These are phyloP conservation scores for Gossypium trilobum DNA, from an alignment of 441 rosid species.

Conservation along the genomic window DNA sequence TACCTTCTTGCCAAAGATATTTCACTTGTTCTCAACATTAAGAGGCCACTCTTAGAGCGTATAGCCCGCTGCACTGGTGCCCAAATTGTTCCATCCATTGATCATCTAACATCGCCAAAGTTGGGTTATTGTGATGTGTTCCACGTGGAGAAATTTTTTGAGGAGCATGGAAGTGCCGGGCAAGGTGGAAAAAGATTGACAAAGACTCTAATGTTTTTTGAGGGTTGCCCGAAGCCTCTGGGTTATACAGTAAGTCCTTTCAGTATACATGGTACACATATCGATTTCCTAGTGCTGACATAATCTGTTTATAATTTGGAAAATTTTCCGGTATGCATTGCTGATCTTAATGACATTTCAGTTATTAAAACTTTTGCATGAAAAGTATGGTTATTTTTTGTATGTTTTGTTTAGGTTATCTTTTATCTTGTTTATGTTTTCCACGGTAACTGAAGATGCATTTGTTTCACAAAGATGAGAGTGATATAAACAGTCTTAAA, in stretches of 20 bases:
- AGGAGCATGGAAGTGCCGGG: slow-evolving; percentile 46
- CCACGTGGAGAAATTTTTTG: slow-evolving; percentile 57
- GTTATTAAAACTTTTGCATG: not conserved
- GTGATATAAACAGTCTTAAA: not conserved
- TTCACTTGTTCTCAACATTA: slow-evolving; percentile 66
- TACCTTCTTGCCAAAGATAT: slow-evolving; percentile 70
- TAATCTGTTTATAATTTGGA: not conserved
- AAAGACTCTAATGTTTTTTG: slow-evolving; percentile 68
- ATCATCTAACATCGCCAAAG: slow-evolving; percentile 53
- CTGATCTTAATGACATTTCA: not conserved
- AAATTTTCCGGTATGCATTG: not conserved
- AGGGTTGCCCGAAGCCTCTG: slow-evolving; percentile 72
- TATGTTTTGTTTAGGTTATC: not conserved
- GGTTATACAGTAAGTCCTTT: slow-evolving; percentile 67
- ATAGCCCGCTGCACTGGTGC: slow-evolving; percentile 76
- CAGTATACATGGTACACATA: not conserved
- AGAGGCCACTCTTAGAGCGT: slow-evolving; percentile 60
- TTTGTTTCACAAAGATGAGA: not conserved
- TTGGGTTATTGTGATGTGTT: slow-evolving; percentile 59
- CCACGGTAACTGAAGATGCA: not conserved
- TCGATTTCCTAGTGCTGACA: not conserved
- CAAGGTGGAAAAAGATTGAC: slow-evolving; percentile 51
- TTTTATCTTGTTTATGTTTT: not conserved
- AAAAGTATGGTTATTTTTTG: not conserved
- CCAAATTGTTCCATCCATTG: slow-evolving; percentile 62